Evolutionary conservation across 2,329 filamentous ascomycete genomes (phyloP).

Genomic region (Septoria petroselini): DNA sequence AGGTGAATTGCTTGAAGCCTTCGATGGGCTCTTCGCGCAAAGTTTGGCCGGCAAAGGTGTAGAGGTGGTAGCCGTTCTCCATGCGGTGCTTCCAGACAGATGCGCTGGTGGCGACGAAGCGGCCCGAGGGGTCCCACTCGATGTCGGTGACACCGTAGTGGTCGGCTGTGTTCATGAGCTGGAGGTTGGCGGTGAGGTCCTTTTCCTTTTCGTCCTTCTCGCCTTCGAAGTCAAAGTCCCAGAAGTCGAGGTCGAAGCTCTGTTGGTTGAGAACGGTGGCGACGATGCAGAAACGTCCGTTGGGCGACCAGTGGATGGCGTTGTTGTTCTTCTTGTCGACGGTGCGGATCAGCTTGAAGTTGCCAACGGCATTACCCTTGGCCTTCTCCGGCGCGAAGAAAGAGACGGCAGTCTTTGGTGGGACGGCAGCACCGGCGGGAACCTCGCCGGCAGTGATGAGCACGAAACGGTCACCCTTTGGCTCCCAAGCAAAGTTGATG

Average conservation of each 20-base stretch:
- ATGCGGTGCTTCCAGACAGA: constrained; percentile 97
- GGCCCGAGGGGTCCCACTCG: constrained; percentile 95
- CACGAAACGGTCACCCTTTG: constrained; percentile 94
- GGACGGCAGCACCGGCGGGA: constrained; percentile 70
- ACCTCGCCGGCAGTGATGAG: constrained; percentile 93
- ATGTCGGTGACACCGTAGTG: constrained; percentile 98
- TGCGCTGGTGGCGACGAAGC: constrained; percentile 89
- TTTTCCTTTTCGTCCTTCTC: constrained; percentile 87
- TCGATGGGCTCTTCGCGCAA: constrained; percentile 89
- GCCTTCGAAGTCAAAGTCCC: constrained; percentile 95
- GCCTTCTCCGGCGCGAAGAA: constrained; percentile 97
- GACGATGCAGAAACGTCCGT: constrained; percentile 89
- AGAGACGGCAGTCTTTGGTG: constrained; percentile 88
- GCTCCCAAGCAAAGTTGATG: constrained; percentile 99
- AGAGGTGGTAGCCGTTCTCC: constrained; percentile 98
- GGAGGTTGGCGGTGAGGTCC: constrained; percentile 89
- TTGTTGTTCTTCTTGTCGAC: constrained; percentile 99
- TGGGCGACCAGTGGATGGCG: constrained; percentile 97
- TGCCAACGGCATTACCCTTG: constrained; percentile 76
- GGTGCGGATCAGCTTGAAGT: constrained; percentile 94
- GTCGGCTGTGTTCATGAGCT: constrained; percentile 88
- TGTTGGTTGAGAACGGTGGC: constrained; percentile 90
- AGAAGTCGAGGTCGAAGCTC: constrained; percentile 95
- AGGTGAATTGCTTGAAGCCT: constrained; percentile 96
- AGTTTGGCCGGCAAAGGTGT: constrained; percentile 89